phyloP scores from a whole-genome alignment of 257 asterid genomes.

The Dorcoceras hygrometricum region DNA sequence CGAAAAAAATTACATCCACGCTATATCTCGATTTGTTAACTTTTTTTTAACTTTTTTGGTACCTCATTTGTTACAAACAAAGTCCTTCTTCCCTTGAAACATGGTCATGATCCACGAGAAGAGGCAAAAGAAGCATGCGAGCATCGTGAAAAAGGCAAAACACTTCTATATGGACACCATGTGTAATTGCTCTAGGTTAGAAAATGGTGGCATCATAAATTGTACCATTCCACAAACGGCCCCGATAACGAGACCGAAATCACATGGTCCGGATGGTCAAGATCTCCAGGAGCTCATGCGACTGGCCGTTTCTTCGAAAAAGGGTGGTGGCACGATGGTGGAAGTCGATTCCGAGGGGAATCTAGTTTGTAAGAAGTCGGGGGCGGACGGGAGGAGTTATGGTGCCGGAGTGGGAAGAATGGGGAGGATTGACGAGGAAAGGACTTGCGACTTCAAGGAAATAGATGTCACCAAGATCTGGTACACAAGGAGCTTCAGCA shows the following conservation, averaged over 20 bases:
- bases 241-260: slow-evolving; percentile 5
- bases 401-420: slow-evolving; percentile 54
- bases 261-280: slow-evolving; percentile 7
- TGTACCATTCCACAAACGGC: slow-evolving; percentile 26
- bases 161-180: slow-evolving; percentile 22
- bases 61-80: not conserved
- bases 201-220: slow-evolving; percentile 18
- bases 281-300: slow-evolving; percentile 34
- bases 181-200: slow-evolving; percentile 26
- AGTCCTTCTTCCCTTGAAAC: not conserved
- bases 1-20: no score
- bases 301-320: slow-evolving; percentile 16
- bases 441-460: slow-evolving; percentile 47
- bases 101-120: slow-evolving; percentile 8
- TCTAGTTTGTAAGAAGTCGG: slow-evolving; percentile 33
- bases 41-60: not conserved
- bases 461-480: slow-evolving; percentile 23
- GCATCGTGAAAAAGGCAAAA: slow-evolving; percentile 21
- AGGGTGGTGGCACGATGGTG: slow-evolving; percentile 32
- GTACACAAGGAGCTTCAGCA: slow-evolving; percentile 24
- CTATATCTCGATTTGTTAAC: no score
- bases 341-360: slow-evolving; percentile 40
- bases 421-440: slow-evolving; percentile 58
- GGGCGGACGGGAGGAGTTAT: slow-evolving; percentile 37
- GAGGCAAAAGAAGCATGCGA: slow-evolving; percentile 15